Base-by-base conservation (phyloP, 345 rosid genomes). In the Hibiscus trionum region DNA sequence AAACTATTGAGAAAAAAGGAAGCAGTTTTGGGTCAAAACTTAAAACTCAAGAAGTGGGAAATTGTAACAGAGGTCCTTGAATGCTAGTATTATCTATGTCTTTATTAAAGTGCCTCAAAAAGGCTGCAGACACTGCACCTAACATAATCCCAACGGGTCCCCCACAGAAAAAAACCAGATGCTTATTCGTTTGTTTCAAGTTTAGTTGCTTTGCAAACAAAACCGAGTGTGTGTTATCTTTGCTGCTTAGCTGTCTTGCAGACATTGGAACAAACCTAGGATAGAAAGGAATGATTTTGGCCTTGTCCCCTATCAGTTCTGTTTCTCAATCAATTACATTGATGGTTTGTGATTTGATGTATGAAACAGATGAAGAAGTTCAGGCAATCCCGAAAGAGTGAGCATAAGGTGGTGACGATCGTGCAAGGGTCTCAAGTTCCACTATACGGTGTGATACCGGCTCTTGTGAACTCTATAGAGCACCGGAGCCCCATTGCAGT, bases 371-470 rank as follows among this genome's bases (percentile, higher is more conserved):
- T 95, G 97, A 61, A 84, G 81, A 88, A 88, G 85, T 95, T 95
- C 75, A 78, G 89, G 50, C 88, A 88, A 17, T 75, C 87, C 3
- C 84, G 96, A 84, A 80, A 86, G 80, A 83, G 83, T 50, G 72
- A 72, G 75, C 63, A 73, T 79, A 81, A 17, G 0, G 68, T 88
- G 52, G 78, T 62, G 53, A 82, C 85, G 0, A 84, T 90, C 76
- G 96, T 92, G 81, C 69, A 77, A 5, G 93, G 90, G 52, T 62
- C 84, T 72, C 99, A 95, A 81, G 84, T 90, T 75, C 97, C 97
- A 0, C 77, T 95, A 6, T 95, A 95, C 64, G 99, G 99, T 0
- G 92, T 96, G 52, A 68, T 95, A 61, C 80, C 95, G 0, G 72
- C 76, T 57, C 85, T 85, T 31, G 73, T 78, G 26, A 74, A 19